Evolutionary conservation across 2,329 filamentous ascomycete genomes (phyloP).

Genomic region (Cladophialophora immunda): DNA sequence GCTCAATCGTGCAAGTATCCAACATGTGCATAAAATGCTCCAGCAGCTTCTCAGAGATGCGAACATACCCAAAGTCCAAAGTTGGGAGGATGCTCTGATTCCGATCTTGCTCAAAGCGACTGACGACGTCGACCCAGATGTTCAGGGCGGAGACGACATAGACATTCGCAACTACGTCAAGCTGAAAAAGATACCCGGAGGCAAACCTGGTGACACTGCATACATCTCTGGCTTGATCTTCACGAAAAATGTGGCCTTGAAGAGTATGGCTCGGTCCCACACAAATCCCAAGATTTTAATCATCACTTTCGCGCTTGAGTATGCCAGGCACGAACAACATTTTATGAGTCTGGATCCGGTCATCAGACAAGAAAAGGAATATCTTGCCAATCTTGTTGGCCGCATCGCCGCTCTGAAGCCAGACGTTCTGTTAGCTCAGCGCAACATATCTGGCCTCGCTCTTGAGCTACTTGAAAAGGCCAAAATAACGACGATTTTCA

Average conservation of each 20-base stretch:
- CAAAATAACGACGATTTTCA: slow-evolving; percentile 92
- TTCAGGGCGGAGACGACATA: slow-evolving; percentile 90
- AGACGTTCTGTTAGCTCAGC: slow-evolving; percentile 88
- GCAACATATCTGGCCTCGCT: slow-evolving; percentile 89
- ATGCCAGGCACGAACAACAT: slow-evolving; percentile 88
- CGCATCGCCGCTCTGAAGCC: slow-evolving; percentile 87
- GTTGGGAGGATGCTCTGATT: slow-evolving; percentile 89
- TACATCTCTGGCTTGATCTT: slow-evolving; percentile 98
- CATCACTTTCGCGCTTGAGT: slow-evolving; percentile 94
- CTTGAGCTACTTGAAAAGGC: slow-evolving; percentile 87
- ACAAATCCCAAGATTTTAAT: slow-evolving; percentile 85
- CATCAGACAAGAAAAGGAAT: slow-evolving; percentile 95
- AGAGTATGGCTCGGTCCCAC: slow-evolving; percentile 93
- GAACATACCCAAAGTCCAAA: slow-evolving; percentile 73
- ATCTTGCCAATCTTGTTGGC: slow-evolving; percentile 87
- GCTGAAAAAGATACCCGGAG: slow-evolving; percentile 93
- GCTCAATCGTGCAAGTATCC: slow-evolving; percentile 84
- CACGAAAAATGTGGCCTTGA: slow-evolving; percentile 93
- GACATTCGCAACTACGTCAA: slow-evolving; percentile 98
- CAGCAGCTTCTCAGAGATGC: slow-evolving; percentile 83
- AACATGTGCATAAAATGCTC: slow-evolving; percentile 86
- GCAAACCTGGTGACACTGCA: slow-evolving; percentile 87
- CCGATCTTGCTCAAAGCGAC: slow-evolving; percentile 91
- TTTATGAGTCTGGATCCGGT: slow-evolving; percentile 99
- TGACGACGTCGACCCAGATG: slow-evolving; percentile 92